A percentile compares a stretch with the other conserved stretches of the same genome.
Conservation (phyloP, 75 land plant species). For the Azolla pinnata region DNA sequence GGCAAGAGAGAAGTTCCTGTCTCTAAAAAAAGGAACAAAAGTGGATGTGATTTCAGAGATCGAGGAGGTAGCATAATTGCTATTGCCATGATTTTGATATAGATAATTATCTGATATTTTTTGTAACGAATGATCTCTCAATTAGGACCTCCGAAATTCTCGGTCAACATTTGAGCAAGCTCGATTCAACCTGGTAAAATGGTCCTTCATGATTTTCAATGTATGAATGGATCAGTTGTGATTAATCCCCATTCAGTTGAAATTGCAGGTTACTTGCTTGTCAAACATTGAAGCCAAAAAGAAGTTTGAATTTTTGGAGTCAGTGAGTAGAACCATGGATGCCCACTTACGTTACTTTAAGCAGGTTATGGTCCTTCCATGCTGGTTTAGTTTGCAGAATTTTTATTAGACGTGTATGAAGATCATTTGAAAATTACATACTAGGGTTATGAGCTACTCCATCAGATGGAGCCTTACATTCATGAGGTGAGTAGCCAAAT, state of each 20-base stretch:
- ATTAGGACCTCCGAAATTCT: conserved; percentile 28
- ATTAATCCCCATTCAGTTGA: background rate
- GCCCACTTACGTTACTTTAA: conserved; percentile 93
- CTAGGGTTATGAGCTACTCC: conserved; percentile 95
- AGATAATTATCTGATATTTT: background rate
- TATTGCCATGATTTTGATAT: background rate
- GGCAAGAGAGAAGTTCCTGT: conserved; percentile 88
- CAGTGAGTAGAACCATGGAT: conserved; percentile 95
- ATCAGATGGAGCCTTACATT: conserved; percentile 99
- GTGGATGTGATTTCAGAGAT: conserved; percentile 55
- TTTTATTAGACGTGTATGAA: background rate
- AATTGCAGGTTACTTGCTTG: conserved; percentile 23
- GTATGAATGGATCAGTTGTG: background rate
- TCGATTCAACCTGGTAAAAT: conserved; percentile 29
- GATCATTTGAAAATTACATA: background rate
- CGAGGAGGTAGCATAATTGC: conserved; percentile 58
- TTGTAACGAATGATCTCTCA: background rate
- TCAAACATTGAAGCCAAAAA: conserved; percentile 83
- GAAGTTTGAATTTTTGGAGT: conserved; percentile 83
- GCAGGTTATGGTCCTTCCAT: conserved; percentile 42
- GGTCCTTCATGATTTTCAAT: background rate
- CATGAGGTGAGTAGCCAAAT: conserved; percentile 56
- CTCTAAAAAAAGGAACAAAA: conserved; percentile 75
- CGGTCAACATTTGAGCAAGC: conserved; percentile 30
- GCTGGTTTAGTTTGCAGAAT: background rate